Base-by-base conservation (phyloP, 2,329 filamentous ascomycete genomes). In the Pseudogymnoascus sp. region DNA sequence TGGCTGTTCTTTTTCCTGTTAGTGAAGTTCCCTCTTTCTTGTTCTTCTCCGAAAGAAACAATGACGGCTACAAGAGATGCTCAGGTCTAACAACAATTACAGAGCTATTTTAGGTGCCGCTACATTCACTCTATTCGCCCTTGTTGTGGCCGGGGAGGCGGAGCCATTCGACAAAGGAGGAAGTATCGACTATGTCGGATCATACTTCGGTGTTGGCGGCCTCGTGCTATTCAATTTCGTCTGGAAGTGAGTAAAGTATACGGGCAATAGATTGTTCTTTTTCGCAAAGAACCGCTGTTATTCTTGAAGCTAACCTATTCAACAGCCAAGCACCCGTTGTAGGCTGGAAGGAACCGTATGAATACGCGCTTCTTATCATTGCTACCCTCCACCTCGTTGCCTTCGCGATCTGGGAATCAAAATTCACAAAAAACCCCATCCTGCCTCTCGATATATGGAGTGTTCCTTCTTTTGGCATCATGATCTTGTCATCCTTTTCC, bases 1-100 rank as follows among this genome's bases (percentile, higher is more conserved):
- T 79, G 75, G 75, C 67, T 76, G 21, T 45, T 45, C 18, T 45
- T 45, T 27, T 45, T 42, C 39, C n/a, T 42, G 39, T 42, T 21
- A 4, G 39, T 42, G 39, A 7, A n/a, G 13, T 42, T 42, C 3
- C 9, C 12, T 5, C 5, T 12, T 18, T 4, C 39, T 6, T 21
- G 1, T 42, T 9, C 18, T 9, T 12, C 18, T 21, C 39, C 9
- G 7, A 42, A 25, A 21, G 7, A 40, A 21, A 18, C 9, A 40
- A 40, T 8, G 10, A 9, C 15, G 5, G n/a, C n/a, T 5, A 42
- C 64, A 67, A 21, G 12, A 61, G 15, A 37, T 62, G 5, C n/a
- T 12, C 12, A 58, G 5, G 18, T 15, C 48, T 35, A 45, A 64
- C 21, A 15, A 55, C 5, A 33, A 33, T 13, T 48, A 13, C 25